Base-by-base conservation (phyloP, 169 alveolate species). In the Cryptosporidium ryanae region DNA sequence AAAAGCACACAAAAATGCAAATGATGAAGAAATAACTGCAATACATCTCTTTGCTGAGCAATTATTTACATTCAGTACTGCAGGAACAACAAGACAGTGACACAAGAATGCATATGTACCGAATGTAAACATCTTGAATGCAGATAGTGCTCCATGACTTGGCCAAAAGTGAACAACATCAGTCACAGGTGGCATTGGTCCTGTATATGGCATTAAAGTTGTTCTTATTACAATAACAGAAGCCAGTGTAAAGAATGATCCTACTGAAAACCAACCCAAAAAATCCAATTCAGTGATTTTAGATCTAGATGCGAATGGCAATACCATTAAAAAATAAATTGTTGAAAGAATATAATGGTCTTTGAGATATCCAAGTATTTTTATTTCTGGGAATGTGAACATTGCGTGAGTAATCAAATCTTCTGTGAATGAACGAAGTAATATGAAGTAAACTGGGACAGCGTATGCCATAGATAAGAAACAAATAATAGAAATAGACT, bases 391-490 rank as follows among this genome's bases (percentile, higher is more conserved):
- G 8, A 59, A 76, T 1, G 76, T 43, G 32, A 76, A 76, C 0
- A 61, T 59, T 1, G 87, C 70, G 48, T 76, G 87, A 15, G 87
- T 76, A 59, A 76, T 55, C 31, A 76, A 1, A 44, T 76, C 87
- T 29, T 59, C 61, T 17, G 87, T 76, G 46, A 76, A 76, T 23
- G 76, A 59, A 17, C 87, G 57, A 12, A 76, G 54, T 23, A 76
- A 50, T 17, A 76, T 76, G 71, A 76, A 76, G 64, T 76, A 76
- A 12, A 76, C 87, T 21, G 87, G 87, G 63, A 76, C 76, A 1
- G 87, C 87, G 48, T 76, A 76, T 8, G 87, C 87, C 87, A 76
- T 76, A 2, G 87, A 76, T 29, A 76, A 65, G 64, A 76, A 76
- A 13, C 87, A 76, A 76, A 76, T 76, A 18, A 76, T 59, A 34